Evolutionary conservation across 768 basidiomycete species (phyloP), one percentile per base, ranked within the genome.

Genomic region (Xerocomellus intermedius): DNA sequence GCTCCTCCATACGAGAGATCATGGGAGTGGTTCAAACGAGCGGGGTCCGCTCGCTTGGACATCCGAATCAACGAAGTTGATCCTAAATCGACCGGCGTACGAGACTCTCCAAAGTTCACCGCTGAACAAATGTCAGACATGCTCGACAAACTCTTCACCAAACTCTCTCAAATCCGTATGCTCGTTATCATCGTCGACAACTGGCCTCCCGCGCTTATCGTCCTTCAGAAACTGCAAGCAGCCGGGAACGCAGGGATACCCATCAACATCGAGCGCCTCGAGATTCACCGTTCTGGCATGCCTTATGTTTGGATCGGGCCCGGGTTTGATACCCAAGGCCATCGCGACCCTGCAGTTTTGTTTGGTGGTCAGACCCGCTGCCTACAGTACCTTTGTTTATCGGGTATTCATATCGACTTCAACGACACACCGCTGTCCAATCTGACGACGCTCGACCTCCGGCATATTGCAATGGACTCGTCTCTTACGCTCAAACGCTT

Each of bases 371-470:
- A 58, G 10, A 73, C 82, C 2, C 76, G 74, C 8, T 65, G 66
- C n/a, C 70, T 90, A 10, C 69, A 71, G 28, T 76, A 81, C 60
- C 61, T 89, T 39, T 75, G 79, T 36, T 64, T 87, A 30, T 80
- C 82, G 51, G 85, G 85, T 4, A 70, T 89, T 28, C 75, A 83
- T 56, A 70, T 88, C 55, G 77, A 88, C 67, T 89, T 87, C 82
- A 60, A 71, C 14, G 67, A 66, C 17, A 76, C 83, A 8, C 50
- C 67, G 48, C 28, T 86, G 9, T 61, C 66, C 32, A 82, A 86
- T 59, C 79, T 91, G n/a, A 77, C 77, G 22, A 79, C 79, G 10
- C 74, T 91, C 51, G 87, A 89, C 59, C 70, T 91, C 49, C 80
- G 87, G 37, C 79, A 82, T 26, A 76, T 89, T 51, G 76, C 84